Evolutionary conservation across 768 basidiomycete genomes (phyloP), one percentile per base, ranked within the genome.

Genomic region (Collybia sordida): DNA sequence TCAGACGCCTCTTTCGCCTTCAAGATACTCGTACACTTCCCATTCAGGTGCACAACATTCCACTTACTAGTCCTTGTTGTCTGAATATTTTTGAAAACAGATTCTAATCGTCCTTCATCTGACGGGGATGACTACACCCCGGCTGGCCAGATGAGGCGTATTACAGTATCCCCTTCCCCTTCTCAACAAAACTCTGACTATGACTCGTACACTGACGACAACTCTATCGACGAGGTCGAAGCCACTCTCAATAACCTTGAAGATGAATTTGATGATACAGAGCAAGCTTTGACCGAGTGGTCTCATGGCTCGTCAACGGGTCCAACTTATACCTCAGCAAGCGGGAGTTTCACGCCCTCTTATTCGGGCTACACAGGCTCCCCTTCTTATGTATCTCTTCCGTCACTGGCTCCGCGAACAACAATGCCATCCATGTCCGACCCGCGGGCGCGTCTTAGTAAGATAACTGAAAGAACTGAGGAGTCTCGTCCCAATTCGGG

Each of bases 381-480:
- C 22, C 72, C 74, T 8, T 79, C 79, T 3, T 77, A 71, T 51
- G 67, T 73, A 1, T 74, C 74, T 14, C 64, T 75, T 18, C 78
- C 77, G 5, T 69, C 71, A 2, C 55, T 71, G 44, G 63, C 64
- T 23, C 64, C 64, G 31, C 70, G 73, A 17, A 67, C 73, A 25
- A 63, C 69, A 21, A 59, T 62, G 43, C 59, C 69, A 12, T 70
- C 71, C 2, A 54, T 60, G 17, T 52, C 59, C 6, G 70, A 72
- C 48, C 70, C 73, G 3, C 59, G 68, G n/a, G 62, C 65, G 39
- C 79, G 81, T 8, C 73, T 92, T 17, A 92, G 90, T 60, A 85
- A 80, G 2, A 93, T 93, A 51, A 81, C 88, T 3, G 90, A 93
- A 63, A 79, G 76, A 40, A 90, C 87, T 1, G 90, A 93, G 66